Conservation (phyloP, 2,329 filamentous ascomycete genomes). For the Arthrinium puccinioides region DNA sequence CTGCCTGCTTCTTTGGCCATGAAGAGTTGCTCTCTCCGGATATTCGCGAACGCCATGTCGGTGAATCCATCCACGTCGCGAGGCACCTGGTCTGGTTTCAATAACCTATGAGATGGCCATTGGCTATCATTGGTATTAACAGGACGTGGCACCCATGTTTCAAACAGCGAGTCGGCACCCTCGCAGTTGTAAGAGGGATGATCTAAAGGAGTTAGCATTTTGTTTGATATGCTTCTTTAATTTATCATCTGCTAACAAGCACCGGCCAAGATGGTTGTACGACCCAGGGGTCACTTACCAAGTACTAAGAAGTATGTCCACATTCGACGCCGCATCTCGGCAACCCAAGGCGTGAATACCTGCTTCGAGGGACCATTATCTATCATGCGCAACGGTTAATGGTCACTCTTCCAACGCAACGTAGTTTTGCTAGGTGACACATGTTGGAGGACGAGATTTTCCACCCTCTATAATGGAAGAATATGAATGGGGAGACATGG, state of each 20-base stretch:
- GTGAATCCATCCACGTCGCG: slow-evolving; percentile 10
- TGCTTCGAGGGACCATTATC: not conserved
- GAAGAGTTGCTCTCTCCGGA: slow-evolving; percentile 5
- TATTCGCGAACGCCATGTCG: slow-evolving; percentile 11
- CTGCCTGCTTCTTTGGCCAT: slow-evolving; percentile 4
- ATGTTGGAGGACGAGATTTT: too few species aligned
- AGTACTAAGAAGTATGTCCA: slow-evolving; percentile 9
- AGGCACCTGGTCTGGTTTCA: slow-evolving; percentile 9
- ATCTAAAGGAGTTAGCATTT: too few species aligned
- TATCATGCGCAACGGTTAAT: not conserved
- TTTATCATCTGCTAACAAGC: too few species aligned
- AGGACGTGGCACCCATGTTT: slow-evolving; percentile 6
- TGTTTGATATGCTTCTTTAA: too few species aligned
- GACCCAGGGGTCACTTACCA: too few species aligned
- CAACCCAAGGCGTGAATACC: slow-evolving; percentile 2
- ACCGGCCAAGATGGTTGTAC: too few species aligned
- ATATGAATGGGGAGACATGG: too few species aligned
- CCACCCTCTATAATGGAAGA: too few species aligned
- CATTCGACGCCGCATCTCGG: slow-evolving; percentile 3
- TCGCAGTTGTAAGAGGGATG: slow-evolving; percentile 10
- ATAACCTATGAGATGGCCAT: slow-evolving; percentile 10
- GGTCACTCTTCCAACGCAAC: not conserved
- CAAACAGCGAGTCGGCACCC: slow-evolving; percentile 9
- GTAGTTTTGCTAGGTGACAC: too few species aligned
- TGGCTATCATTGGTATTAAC: slow-evolving; percentile 11